These are phyloP conservation scores for Rutstroemia sp. DNA, from an alignment of 2,329 filamentous ascomycete genomes.

Conservation along the genomic window DNA sequence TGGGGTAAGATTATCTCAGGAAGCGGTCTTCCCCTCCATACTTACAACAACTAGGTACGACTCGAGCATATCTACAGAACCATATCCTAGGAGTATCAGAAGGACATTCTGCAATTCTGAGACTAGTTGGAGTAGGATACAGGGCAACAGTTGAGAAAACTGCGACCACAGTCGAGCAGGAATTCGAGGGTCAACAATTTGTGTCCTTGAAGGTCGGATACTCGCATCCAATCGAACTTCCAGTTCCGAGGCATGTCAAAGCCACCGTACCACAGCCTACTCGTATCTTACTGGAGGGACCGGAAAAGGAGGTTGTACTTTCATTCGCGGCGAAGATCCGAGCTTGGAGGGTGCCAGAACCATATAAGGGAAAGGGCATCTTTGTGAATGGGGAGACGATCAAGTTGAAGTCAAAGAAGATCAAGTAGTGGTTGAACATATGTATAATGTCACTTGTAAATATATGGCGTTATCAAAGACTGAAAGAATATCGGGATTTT, in stretches of 20 bases:
- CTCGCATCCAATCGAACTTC: slow-evolving; percentile 89
- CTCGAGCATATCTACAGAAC: slow-evolving; percentile 82
- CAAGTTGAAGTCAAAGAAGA: slow-evolving; percentile 96
- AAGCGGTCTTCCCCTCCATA: background rate
- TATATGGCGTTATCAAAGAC: slow-evolving; percentile 5
- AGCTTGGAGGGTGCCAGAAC: slow-evolving; percentile 84
- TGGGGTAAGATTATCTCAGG: slow-evolving; percentile 58
- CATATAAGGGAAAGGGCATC: slow-evolving; percentile 99
- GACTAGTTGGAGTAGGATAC: slow-evolving; percentile 93
- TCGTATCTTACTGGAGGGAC: slow-evolving; percentile 80
- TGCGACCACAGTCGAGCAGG: slow-evolving; percentile 55
- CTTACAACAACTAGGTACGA: slow-evolving; percentile 52
- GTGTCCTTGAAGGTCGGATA: slow-evolving; percentile 93
- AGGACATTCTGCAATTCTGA: slow-evolving; percentile 88
- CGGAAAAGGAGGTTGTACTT: slow-evolving; percentile 79
- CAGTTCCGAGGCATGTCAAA: slow-evolving; percentile 72
- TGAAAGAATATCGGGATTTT: background rate
- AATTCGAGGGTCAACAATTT: slow-evolving; percentile 78
- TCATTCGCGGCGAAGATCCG: slow-evolving; percentile 85
- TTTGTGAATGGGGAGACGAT: slow-evolving; percentile 98
- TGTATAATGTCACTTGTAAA: slow-evolving; percentile 19
- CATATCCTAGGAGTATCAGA: slow-evolving; percentile 92
- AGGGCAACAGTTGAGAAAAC: slow-evolving; percentile 76
- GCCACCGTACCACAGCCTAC: slow-evolving; percentile 88
- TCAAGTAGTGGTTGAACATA: slow-evolving; percentile 53